Percentiles rank a stretch among this genome's conserved stretches.
Conservation (phyloP, 208 protist species). For the Crithidia mellificae region DNA sequence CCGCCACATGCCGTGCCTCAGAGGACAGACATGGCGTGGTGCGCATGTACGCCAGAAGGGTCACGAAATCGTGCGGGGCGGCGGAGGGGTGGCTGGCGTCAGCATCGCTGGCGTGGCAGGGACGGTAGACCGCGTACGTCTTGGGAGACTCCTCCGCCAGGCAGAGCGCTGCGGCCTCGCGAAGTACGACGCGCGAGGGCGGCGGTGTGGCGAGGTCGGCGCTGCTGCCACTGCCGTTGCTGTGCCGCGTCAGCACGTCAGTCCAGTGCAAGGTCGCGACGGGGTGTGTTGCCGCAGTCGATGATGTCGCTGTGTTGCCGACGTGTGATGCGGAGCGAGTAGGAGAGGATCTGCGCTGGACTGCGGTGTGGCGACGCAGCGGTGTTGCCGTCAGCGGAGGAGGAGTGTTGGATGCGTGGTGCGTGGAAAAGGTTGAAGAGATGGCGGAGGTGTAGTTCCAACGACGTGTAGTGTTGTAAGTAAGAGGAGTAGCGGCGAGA, state of each 20-base stretch:
- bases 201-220: background rate
- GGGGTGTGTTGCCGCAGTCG: background rate
- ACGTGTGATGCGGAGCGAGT: background rate
- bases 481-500: background rate
- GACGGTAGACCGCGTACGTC: constrained; percentile 55
- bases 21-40: background rate
- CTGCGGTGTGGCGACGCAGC: constrained; percentile 3
- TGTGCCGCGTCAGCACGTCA: constrained; percentile 11
- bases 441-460: background rate
- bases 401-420: constrained; percentile 8
- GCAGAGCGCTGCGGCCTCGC: constrained; percentile 35
- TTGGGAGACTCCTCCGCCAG: constrained; percentile 31
- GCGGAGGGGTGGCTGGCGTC: background rate
- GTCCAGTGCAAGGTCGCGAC: constrained; percentile 10
- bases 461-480: background rate
- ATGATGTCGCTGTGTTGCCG: background rate
- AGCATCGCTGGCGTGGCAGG: constrained; percentile 12
- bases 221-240: too few relatives aligned
- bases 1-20: constrained; percentile 28
- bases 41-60: constrained; percentile 21
- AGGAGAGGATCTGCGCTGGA: background rate
- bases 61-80: constrained; percentile 36
- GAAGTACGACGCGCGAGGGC: constrained; percentile 29
- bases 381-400: constrained; percentile 15
- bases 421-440: background rate